phyloP scores from a whole-genome alignment of 495 filamentous ascomycete species.

The Cercophora sp. region DNA sequence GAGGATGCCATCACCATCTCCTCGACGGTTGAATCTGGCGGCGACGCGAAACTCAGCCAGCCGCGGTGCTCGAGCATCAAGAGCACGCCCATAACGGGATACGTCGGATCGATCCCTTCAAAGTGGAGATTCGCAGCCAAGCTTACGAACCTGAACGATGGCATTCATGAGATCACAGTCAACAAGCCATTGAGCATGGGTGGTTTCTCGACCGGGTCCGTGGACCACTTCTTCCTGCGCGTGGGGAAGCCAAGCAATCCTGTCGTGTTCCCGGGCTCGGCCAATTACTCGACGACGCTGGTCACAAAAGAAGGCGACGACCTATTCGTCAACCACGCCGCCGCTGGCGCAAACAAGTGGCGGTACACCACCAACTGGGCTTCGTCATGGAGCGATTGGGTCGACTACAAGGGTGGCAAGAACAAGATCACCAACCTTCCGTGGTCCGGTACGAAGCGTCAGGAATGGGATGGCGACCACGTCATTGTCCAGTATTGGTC shows the following conservation, averaged over 20 bases:
- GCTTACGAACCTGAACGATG: conserved; percentile 42
- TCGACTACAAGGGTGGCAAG: conserved; percentile 48
- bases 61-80: conserved; percentile 34
- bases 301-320: conserved; percentile 37
- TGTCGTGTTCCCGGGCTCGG: conserved; percentile 53
- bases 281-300: conserved; percentile 57
- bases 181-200: conserved; percentile 47
- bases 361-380: conserved; percentile 63
- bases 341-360: conserved; percentile 60
- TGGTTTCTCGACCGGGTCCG: conserved; percentile 19
- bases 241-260: conserved; percentile 48
- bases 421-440: conserved; percentile 42
- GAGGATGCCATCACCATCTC: conserved; percentile 25
- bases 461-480: conserved; percentile 64
- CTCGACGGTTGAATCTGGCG: conserved; percentile 50
- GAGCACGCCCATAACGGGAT: conserved; percentile 49
- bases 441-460: conserved; percentile 60
- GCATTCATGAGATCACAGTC: conserved; percentile 59
- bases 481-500: conserved; percentile 65
- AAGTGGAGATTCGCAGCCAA: conserved; percentile 51
- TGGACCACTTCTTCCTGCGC: conserved; percentile 49
- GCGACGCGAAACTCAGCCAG: conserved; percentile 17
- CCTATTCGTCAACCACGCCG: conserved; percentile 55
- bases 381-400: conserved; percentile 58
- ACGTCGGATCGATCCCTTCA: conserved; percentile 37